Percentiles rank a stretch among this genome's conserved stretches.
Evolutionary conservation across 345 rosid species (phyloP).

Genomic region (Excoecaria cochinchinensis): DNA sequence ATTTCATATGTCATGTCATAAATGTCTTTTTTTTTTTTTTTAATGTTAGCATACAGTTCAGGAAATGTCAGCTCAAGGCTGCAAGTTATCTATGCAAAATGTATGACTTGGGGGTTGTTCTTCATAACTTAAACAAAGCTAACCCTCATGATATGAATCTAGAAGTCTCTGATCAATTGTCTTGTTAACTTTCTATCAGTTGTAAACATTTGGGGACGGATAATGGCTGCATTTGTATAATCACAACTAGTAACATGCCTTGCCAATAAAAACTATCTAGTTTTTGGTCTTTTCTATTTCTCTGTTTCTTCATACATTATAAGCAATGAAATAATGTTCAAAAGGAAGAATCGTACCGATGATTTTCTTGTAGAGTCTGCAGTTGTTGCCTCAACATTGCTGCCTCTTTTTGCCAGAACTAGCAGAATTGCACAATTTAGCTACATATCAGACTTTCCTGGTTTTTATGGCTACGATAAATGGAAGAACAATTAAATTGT

Average conservation of each 20-base stretch:
- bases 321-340: not conserved
- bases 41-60: too few relatives aligned
- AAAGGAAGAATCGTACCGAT: conserved; percentile 48
- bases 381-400: conserved; percentile 67
- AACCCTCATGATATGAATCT: too few relatives aligned
- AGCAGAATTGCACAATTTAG: conserved; percentile 29
- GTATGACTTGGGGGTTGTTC: too few relatives aligned
- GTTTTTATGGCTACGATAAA: not conserved
- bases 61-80: too few relatives aligned
- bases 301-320: not conserved
- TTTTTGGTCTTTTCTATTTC: not conserved
- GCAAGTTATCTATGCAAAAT: too few relatives aligned
- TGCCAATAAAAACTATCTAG: not conserved
- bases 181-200: not conserved
- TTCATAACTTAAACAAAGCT: too few relatives aligned
- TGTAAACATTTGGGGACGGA: not conserved
- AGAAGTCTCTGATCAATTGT: too few relatives aligned
- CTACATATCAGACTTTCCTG: not conserved
- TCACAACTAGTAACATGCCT: not conserved
- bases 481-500: conserved; percentile 1
- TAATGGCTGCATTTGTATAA: not conserved
- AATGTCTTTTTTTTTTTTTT: too few relatives aligned
- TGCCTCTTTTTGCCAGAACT: conserved; percentile 88
- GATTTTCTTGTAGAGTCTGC: conserved; percentile 70
- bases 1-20: too few relatives aligned